Base-by-base conservation (phyloP, 768 basidiomycete genomes). In the Boletus sensibilis region DNA sequence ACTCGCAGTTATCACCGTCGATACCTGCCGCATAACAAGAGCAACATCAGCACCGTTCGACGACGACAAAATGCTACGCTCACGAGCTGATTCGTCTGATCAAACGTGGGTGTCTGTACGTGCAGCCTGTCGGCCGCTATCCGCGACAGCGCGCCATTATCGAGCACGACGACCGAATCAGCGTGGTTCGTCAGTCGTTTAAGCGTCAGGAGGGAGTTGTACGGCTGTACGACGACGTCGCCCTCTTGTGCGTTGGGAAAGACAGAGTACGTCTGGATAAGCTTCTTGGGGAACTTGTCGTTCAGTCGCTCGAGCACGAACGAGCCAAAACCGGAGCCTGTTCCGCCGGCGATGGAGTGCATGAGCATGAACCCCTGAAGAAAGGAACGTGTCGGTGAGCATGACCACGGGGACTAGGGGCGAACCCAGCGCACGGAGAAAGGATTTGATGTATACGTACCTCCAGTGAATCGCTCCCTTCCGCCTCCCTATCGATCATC, bases 341-440 rank as follows among this genome's bases (percentile, higher is more conserved):
- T 99, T 9, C 97, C 97, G 37, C 97, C 97, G 35, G 97, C 97
- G 72, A 98, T 99, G 18, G 96, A 98, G 69, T 98, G 97, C 79
- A 97, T 90, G 43, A 96, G 79, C 93, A 98, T 97, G 76, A 99
- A 98, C 4, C 95, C 97, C 97, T 98, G 68, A 18, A 11, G 3
- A 53, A 20, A 18, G 25, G 27, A 12, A 27, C 43, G 55, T 38
- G 48, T 50, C 40, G 11, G 35, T 37, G 38, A 29, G 23, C 5
- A n/a, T 13, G 53, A 11, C 16, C 31, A 7, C 43, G 44, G 27
- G 27, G 31, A 46, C 43, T 29, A 31, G 18, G 20, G 43, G 29
- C 18, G 4, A 16, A 14, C 29, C 27, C 29, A 14, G 44, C 29
- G 14, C 29, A 16, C 23, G 25, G 41, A 13, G 33, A 12, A 40